Percentiles rank a stretch among this genome's conserved stretches.
phyloP scores from a whole-genome alignment of 2,329 filamentous ascomycete species.

The Colletotrichum sp. region DNA sequence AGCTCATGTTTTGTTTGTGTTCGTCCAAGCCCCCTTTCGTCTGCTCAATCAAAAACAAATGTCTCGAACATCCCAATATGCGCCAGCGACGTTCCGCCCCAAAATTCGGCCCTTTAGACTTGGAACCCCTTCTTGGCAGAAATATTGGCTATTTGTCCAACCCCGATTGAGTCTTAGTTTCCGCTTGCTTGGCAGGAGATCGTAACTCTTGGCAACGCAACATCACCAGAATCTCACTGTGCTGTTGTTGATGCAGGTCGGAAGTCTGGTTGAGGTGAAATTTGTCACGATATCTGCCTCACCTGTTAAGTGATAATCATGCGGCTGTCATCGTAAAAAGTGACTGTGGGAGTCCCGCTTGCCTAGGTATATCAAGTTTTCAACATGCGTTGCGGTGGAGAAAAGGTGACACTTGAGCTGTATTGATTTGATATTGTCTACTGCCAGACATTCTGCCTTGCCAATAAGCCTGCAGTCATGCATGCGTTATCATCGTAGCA shows the following conservation, averaged over 20 bases:
- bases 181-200: constrained; percentile 16
- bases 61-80: neutral
- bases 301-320: neutral
- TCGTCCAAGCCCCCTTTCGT: neutral
- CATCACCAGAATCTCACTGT: neutral
- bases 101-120: neutral
- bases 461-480: neutral
- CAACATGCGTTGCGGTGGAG: neutral
- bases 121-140: constrained; percentile 12
- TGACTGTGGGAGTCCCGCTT: neutral
- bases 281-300: neutral
- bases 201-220: constrained; percentile 2
- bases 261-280: neutral
- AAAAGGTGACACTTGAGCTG: neutral
- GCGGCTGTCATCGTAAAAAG: neutral
- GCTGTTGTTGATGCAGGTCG: neutral
- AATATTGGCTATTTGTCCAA: neutral
- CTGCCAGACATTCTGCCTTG: neutral
- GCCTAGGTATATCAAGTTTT: neutral
- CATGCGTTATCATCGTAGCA: neutral
- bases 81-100: neutral
- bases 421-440: neutral
- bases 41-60: neutral
- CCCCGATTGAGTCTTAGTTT: constrained; percentile 8
- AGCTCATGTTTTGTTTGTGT: neutral